Evolutionary conservation across 768 basidiomycete species (phyloP).

Genomic region (Mycena venus): DNA sequence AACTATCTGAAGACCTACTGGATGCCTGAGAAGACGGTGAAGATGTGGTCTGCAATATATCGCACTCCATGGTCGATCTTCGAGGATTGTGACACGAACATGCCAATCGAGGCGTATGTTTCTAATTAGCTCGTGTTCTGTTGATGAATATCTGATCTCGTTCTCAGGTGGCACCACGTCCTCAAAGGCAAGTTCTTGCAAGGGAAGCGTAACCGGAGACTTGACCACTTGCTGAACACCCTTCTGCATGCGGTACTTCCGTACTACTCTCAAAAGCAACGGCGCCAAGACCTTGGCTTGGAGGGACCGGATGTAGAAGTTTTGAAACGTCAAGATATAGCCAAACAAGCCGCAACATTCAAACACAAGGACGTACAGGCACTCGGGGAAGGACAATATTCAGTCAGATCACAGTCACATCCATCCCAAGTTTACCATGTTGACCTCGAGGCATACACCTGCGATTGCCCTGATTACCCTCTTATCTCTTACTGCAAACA

Average conservation of each 20-base stretch:
- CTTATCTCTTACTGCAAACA: conserved; percentile 38
- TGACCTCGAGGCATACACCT: conserved; percentile 30
- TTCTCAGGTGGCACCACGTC: conserved; percentile 40
- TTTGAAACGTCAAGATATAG: conserved; percentile 23
- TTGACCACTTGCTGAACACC: conserved; percentile 39
- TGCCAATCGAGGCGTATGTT: background rate
- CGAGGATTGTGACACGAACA: background rate
- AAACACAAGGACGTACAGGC: conserved; percentile 16
- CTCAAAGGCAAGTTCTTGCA: conserved; percentile 43
- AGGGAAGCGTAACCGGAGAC: conserved; percentile 36
- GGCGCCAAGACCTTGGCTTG: conserved; percentile 37
- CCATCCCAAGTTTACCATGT: conserved; percentile 1
- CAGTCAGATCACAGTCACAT: conserved; percentile 11
- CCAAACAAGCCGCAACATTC: background rate
- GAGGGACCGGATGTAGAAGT: conserved; percentile 38
- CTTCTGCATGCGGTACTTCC: conserved; percentile 33
- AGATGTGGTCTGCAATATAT: background rate
- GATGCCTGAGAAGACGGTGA: background rate
- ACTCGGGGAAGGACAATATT: background rate
- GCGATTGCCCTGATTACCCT: conserved; percentile 24
- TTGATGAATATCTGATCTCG: background rate
- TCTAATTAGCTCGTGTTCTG: background rate
- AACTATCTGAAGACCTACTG: background rate
- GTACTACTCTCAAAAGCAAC: conserved; percentile 33
- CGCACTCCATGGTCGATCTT: background rate